These are phyloP conservation scores for Amauroascus niger DNA, from an alignment of 2,329 filamentous ascomycete species.

Conservation along the genomic window DNA sequence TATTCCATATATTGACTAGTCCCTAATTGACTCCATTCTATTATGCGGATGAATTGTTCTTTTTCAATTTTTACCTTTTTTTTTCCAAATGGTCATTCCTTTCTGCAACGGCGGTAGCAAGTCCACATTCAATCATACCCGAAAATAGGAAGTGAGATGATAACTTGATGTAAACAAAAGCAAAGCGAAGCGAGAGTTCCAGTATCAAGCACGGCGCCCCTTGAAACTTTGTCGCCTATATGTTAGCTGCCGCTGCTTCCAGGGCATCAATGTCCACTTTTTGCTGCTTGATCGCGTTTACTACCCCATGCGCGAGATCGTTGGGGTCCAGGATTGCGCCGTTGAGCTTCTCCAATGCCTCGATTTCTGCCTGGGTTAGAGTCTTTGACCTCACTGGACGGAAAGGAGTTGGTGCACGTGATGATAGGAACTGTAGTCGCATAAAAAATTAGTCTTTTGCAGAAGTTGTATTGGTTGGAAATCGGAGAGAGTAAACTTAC, in stretches of 20 bases:
- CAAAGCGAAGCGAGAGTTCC: no score
- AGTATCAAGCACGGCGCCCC: no score
- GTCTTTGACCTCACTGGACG: slow-evolving; percentile 48
- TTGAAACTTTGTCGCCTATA: not conserved
- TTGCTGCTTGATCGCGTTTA: slow-evolving; percentile 22
- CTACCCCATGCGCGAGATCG: slow-evolving; percentile 16
- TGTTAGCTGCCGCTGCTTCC: slow-evolving; percentile 16
- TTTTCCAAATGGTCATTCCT: not conserved
- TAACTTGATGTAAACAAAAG: no score
- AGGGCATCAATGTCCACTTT: slow-evolving; percentile 19
- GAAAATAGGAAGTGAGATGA: no score
- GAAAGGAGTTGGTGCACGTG: slow-evolving; percentile 57
- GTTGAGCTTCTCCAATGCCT: slow-evolving; percentile 36
- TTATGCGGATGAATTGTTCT: not conserved
- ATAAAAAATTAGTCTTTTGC: not conserved
- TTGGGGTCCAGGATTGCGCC: slow-evolving; percentile 19
- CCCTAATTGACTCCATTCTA: not conserved
- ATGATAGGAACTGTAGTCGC: slow-evolving; percentile 57
- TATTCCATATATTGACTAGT: not conserved
- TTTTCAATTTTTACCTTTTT: not conserved
- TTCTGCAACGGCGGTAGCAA: no score
- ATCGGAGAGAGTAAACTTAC: slow-evolving; percentile 45
- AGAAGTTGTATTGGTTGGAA: not conserved
- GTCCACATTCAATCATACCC: no score
- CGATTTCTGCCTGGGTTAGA: slow-evolving; percentile 36